These are phyloP conservation scores for Sphagnum fallax DNA, from an alignment of 228 moss, liverwort and hornwort species.

Conservation along the genomic window DNA sequence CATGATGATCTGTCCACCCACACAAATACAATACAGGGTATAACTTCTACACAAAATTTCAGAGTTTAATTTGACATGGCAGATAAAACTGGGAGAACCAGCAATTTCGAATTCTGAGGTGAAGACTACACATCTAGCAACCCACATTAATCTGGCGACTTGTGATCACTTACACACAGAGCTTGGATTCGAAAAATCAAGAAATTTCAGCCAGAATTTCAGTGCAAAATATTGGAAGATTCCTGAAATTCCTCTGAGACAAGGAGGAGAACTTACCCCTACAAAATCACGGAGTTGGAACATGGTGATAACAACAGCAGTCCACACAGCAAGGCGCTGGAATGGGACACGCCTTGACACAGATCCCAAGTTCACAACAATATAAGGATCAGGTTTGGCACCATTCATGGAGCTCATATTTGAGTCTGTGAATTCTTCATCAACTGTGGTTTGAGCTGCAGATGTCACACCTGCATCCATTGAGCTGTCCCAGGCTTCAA, in stretches of 20 bases:
- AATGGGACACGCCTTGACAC: slow-evolving; percentile 44
- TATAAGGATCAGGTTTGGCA: slow-evolving; percentile 37
- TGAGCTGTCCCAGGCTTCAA: slow-evolving; percentile 22
- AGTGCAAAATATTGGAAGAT: too few species aligned
- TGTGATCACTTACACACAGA: too few species aligned
- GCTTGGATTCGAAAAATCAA: too few species aligned
- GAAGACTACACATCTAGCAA: too few species aligned
- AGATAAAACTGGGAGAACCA: too few species aligned
- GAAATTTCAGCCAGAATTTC: too few species aligned
- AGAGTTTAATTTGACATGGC: too few species aligned
- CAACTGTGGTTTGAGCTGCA: slow-evolving; percentile 11
- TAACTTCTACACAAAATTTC: too few species aligned
- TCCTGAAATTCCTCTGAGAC: too few species aligned
- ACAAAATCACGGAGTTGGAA: slow-evolving; percentile 58
- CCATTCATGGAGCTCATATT: slow-evolving; percentile 16
- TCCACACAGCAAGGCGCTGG: slow-evolving; percentile 45
- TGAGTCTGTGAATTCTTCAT: slow-evolving; percentile 18
- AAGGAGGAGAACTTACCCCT: slow-evolving; percentile 21
- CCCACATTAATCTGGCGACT: too few species aligned
- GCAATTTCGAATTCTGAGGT: too few species aligned
- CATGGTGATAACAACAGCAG: slow-evolving; percentile 30
- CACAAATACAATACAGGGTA: not conserved
- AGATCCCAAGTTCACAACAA: slow-evolving; percentile 48
- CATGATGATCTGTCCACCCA: slow-evolving; percentile 39
- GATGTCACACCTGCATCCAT: slow-evolving; percentile 29